Evolutionary conservation across 2,329 filamentous ascomycete species (phyloP).

Genomic region (Plenodomus biglobosus): DNA sequence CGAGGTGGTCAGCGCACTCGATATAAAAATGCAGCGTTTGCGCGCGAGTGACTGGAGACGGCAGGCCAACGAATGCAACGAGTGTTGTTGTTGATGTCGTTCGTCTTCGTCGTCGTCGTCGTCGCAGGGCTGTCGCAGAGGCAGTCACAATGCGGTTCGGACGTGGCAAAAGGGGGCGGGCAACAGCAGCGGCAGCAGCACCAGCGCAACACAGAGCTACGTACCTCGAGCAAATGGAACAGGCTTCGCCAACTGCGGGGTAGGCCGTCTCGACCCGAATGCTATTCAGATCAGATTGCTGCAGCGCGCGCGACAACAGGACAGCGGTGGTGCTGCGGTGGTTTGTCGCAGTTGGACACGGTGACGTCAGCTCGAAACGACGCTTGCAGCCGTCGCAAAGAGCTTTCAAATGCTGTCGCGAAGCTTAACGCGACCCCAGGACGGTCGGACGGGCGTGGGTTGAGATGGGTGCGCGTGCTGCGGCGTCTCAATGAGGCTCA

Average conservation of each 20-base stretch:
- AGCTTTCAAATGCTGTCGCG: constrained; percentile 10
- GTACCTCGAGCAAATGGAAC: constrained; percentile 29
- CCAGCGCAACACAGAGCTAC: constrained; percentile 21
- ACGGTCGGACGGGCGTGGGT: constrained; percentile 8
- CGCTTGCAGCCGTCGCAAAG: constrained; percentile 19
- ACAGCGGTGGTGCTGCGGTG: constrained; percentile 19
- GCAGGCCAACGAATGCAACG: too few species aligned
- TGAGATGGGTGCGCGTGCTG: constrained; percentile 11
- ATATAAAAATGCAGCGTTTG: constrained; percentile 5
- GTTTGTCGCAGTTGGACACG: constrained; percentile 22
- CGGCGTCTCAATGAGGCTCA: constrained; percentile 32
- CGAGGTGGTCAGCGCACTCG: constrained; percentile 15
- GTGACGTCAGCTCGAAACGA: constrained; percentile 35
- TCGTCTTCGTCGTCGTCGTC: too few species aligned
- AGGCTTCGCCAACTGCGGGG: constrained; percentile 31
- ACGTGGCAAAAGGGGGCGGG: constrained; percentile 22
- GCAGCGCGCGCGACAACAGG: constrained; percentile 16
- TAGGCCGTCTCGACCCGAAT: constrained; percentile 19
- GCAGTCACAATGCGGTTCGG: constrained; percentile 7
- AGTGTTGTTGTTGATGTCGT: too few species aligned
- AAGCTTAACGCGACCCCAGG: constrained; percentile 9
- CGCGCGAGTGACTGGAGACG: too few species aligned
- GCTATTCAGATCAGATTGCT: constrained; percentile 9
- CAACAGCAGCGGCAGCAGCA: constrained; percentile 12
- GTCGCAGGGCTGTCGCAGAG: constrained; percentile 18